Percentiles rank a stretch among this genome's conserved stretches.
phyloP scores from a whole-genome alignment of 495 filamentous ascomycete species.

The Hypoxylon cercidicola region DNA sequence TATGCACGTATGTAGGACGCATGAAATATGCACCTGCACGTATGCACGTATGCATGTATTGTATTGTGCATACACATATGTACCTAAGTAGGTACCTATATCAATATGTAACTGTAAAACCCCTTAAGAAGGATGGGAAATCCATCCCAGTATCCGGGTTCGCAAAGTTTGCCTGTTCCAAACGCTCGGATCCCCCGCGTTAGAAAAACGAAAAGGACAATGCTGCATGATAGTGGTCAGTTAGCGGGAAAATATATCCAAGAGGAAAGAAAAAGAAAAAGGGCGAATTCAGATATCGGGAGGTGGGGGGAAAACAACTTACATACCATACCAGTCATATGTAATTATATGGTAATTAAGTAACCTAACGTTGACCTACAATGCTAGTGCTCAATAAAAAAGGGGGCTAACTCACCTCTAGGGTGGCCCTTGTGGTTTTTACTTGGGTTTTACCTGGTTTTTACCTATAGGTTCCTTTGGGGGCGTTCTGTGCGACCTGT shows the following conservation, averaged over 20 bases:
- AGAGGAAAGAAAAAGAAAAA: slow-evolving; percentile 9
- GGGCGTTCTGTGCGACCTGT: slow-evolving; percentile 2
- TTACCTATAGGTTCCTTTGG: slow-evolving; percentile 1
- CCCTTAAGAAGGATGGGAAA: slow-evolving; percentile 33
- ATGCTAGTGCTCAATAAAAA: too few species aligned
- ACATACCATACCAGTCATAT: slow-evolving; percentile 11
- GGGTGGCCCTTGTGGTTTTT: too few species aligned
- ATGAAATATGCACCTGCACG: slow-evolving; percentile 11
- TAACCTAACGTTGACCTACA: too few species aligned
- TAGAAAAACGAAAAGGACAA: slow-evolving; percentile 14
- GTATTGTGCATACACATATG: slow-evolving; percentile 32
- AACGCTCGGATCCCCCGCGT: slow-evolving; percentile 38
- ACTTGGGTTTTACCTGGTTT: background rate
- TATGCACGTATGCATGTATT: slow-evolving; percentile 14
- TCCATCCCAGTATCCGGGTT: slow-evolving; percentile 40
- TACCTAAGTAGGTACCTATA: background rate
- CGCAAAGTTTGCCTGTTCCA: slow-evolving; percentile 39
- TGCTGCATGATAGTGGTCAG: slow-evolving; percentile 26
- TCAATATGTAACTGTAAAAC: slow-evolving; percentile 11
- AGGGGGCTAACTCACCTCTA: too few species aligned
- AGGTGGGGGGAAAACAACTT: background rate
- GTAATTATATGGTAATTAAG: slow-evolving; percentile 23
- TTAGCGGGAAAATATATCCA: background rate
- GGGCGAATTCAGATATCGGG: slow-evolving; percentile 18
- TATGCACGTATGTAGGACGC: slow-evolving; percentile 24